Evolutionary conservation across 2,329 filamentous ascomycete genomes (phyloP).

Genomic region (Cladosporium sp.): DNA sequence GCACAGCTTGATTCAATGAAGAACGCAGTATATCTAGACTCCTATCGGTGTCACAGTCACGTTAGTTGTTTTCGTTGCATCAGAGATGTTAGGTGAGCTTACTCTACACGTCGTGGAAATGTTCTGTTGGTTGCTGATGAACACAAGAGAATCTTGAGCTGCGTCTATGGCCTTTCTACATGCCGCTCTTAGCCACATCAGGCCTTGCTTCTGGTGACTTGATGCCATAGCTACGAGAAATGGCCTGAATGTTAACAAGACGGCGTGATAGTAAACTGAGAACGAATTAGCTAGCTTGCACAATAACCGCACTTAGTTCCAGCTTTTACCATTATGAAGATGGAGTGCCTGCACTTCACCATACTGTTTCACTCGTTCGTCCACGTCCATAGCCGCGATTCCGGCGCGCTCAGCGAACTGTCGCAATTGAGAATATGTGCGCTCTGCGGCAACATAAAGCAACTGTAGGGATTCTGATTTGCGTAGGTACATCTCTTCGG

Average conservation of each 20-base stretch:
- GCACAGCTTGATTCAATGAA: conserved; percentile 35
- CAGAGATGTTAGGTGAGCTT: neutral
- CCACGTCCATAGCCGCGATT: conserved; percentile 1
- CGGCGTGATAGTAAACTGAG: conserved; percentile 26
- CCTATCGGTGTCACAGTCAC: neutral
- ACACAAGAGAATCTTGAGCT: conserved; percentile 29
- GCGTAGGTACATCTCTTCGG: conserved; percentile 30
- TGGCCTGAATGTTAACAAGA: conserved; percentile 30
- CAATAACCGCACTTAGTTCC: neutral
- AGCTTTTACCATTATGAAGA: conserved; percentile 8
- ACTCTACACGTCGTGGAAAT: conserved; percentile 3
- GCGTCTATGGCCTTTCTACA: conserved; percentile 34
- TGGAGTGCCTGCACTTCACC: conserved; percentile 4
- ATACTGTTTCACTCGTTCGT: neutral
- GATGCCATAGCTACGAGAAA: conserved; percentile 31
- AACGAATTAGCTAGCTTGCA: conserved; percentile 5
- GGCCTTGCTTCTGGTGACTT: conserved; percentile 13
- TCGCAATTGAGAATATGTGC: conserved; percentile 27
- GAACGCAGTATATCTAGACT: conserved; percentile 29
- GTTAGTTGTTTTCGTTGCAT: neutral
- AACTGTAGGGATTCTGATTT: conserved; percentile 32
- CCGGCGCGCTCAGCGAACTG: conserved; percentile 26
- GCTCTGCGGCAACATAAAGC: conserved; percentile 30
- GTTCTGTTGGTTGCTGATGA: neutral
- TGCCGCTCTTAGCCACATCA: conserved; percentile 36